Evolutionary conservation across 257 asterid genomes (phyloP).

Genomic region (Solanum boliviense): DNA sequence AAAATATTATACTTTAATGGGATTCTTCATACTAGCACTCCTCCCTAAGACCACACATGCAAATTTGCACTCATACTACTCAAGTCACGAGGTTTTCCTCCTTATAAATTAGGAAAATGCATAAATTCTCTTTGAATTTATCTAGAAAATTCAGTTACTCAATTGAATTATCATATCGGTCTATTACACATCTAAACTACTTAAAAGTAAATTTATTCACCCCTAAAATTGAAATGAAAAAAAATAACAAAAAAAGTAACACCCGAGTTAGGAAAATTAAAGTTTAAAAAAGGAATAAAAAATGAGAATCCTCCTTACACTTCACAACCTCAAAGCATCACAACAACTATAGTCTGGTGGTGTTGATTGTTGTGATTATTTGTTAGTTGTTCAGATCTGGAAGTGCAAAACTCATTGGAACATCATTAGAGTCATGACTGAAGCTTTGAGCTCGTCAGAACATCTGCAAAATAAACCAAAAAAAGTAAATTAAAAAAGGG

Average conservation of each 20-base stretch:
- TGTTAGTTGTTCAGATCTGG: background rate
- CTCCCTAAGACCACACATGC: too few relatives aligned
- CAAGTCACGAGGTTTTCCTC: background rate
- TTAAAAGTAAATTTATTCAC: too few relatives aligned
- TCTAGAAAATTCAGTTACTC: too few relatives aligned
- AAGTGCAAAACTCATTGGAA: background rate
- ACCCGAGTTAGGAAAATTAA: too few relatives aligned
- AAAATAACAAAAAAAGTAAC: background rate
- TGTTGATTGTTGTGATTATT: background rate
- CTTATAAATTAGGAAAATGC: too few relatives aligned
- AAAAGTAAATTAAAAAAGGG: background rate
- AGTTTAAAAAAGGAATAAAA: too few relatives aligned
- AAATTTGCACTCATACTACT: background rate
- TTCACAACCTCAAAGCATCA: background rate
- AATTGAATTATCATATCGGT: too few relatives aligned
- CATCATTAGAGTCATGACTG: background rate
- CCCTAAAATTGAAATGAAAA: background rate
- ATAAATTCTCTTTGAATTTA: too few relatives aligned
- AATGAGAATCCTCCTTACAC: background rate
- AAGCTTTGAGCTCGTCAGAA: background rate
- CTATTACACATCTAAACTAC: too few relatives aligned
- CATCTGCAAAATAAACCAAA: background rate
- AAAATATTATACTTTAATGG: too few relatives aligned
- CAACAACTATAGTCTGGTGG: background rate
- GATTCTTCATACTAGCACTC: too few relatives aligned